These are phyloP conservation scores for Macrophomina phaseolina DNA, from an alignment of 2,329 filamentous ascomycete species.

Conservation along the genomic window DNA sequence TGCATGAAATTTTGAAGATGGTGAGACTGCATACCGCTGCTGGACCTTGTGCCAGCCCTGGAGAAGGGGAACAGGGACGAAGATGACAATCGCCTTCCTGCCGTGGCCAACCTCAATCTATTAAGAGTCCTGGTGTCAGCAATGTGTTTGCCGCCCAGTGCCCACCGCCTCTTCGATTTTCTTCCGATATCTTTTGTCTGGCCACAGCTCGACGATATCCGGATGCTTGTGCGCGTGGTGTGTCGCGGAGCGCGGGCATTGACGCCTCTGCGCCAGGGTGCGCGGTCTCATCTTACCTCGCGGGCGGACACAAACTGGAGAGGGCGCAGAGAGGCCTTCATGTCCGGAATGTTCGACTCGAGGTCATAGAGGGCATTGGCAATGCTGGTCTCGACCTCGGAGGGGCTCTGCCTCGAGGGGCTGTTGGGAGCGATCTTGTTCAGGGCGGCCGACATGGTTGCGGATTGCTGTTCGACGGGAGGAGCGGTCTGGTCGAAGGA, in stretches of 20 bases:
- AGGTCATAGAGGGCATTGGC: constrained; percentile 97
- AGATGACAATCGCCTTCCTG: constrained; percentile 99
- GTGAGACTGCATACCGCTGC: constrained; percentile 81
- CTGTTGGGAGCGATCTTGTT: constrained; percentile 95
- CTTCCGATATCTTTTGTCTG: constrained; percentile 19
- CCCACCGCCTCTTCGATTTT: constrained; percentile 59
- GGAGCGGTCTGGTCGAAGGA: constrained; percentile 14
- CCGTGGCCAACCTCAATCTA: constrained; percentile 99
- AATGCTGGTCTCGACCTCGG: constrained; percentile 96
- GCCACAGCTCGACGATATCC: constrained; percentile 22
- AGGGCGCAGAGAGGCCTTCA: constrained; percentile 94
- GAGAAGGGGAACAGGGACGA: constrained; percentile 99
- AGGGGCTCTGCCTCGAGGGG: constrained; percentile 93
- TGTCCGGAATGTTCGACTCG: constrained; percentile 98
- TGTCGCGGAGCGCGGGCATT: background rate
- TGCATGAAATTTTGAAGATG: constrained; percentile 12
- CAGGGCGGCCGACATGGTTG: constrained; percentile 64
- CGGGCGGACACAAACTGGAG: constrained; percentile 98
- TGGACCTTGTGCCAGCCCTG: constrained; percentile 99
- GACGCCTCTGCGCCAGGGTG: constrained; percentile 32
- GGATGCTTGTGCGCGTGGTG: background rate
- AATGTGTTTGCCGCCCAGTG: constrained; percentile 58
- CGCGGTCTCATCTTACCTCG: constrained; percentile 78
- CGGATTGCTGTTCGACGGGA: constrained; percentile 25
- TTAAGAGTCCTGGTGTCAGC: constrained; percentile 63